Evolutionary conservation across 768 basidiomycete genomes (phyloP), one percentile per base, ranked within the genome.

Genomic region (Tricholoma terreum): DNA sequence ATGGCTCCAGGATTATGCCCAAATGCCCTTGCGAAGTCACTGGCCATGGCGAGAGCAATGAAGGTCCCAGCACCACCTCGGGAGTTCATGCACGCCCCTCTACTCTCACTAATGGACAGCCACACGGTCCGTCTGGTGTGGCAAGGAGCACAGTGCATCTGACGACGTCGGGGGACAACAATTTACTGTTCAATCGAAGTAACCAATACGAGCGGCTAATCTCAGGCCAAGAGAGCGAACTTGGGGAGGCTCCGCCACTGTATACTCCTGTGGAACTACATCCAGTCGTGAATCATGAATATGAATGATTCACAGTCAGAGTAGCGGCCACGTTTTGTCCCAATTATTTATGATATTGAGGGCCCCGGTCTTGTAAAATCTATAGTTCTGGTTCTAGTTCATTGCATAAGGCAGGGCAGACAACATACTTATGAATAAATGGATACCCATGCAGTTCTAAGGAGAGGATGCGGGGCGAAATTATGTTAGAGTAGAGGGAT

Each of bases 211-310:
- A 93, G 67, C 79, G 87, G 22, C 79, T 97, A 17, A 80, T 97
- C 36, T 82, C 89, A 10, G 94, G 95, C 21, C 85, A 87, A 68
- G 89, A 90, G 69, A 89, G 81, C 48, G 87, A 89, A 64, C 76
- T 78, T 14, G 94, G 94, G 6, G 94, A 97, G 69, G 81, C 82
- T 7, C 94, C 95, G 0, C 95, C 95, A 3, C 76, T 84, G n/a
- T 94, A 94, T 67, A 75, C 74, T 6, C 46, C 46, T 10, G 27
- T 31, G 46, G 4, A 49, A 17, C 46, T 30, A 31, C 30, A 27
- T 27, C 15, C 14, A 49, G 15, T 27, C 22, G 14, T 46, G 14
- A 24, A 27, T 46, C 43, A 21, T 43, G 22, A 14, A 46, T 14
- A 24, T 27, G 24, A 3, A 27, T 27, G 24, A 27, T 6, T 27